phyloP scores from a whole-genome alignment of 805 yeast genomes.

The Dipodascus albidus region DNA sequence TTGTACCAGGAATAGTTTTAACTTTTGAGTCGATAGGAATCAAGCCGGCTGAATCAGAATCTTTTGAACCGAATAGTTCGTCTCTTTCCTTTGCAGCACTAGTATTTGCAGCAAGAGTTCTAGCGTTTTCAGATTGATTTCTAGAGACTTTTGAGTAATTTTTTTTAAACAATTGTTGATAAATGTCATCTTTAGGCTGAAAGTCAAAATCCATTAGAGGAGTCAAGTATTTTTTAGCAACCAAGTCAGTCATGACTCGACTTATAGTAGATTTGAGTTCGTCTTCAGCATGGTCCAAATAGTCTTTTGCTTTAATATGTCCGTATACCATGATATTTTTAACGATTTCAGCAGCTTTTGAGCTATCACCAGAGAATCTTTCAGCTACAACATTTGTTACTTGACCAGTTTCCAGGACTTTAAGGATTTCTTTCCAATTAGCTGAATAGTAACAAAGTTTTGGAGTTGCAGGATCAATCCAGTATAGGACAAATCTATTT shows the following conservation, averaged over 20 bases:
- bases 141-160: slow-evolving; percentile 12
- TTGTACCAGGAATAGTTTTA: not conserved
- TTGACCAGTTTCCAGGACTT: slow-evolving; percentile 67
- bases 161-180: slow-evolving; percentile 12
- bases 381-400: slow-evolving; percentile 37
- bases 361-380: slow-evolving; percentile 24
- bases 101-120: slow-evolving; percentile 50
- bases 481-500: slow-evolving; percentile 59
- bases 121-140: slow-evolving; percentile 40
- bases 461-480: slow-evolving; percentile 33
- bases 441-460: slow-evolving; percentile 37
- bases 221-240: slow-evolving; percentile 38
- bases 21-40: slow-evolving; percentile 11
- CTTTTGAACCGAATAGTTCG: slow-evolving; percentile 10
- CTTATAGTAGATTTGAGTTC: slow-evolving; percentile 22
- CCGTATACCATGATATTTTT: slow-evolving; percentile 66
- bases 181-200: slow-evolving; percentile 22
- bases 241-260: slow-evolving; percentile 31
- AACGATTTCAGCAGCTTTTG: slow-evolving; percentile 44
- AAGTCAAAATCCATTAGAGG: slow-evolving; percentile 34
- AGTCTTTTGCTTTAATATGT: slow-evolving; percentile 46
- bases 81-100: slow-evolving; percentile 29
- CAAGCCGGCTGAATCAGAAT: slow-evolving; percentile 5
- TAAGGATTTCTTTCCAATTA: slow-evolving; percentile 51
- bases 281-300: slow-evolving; percentile 19